Percentiles rank a stretch among this genome's conserved stretches.
phyloP scores from a whole-genome alignment of 352 stramenopile genomes.

The Thraustochytrium striatum region DNA sequence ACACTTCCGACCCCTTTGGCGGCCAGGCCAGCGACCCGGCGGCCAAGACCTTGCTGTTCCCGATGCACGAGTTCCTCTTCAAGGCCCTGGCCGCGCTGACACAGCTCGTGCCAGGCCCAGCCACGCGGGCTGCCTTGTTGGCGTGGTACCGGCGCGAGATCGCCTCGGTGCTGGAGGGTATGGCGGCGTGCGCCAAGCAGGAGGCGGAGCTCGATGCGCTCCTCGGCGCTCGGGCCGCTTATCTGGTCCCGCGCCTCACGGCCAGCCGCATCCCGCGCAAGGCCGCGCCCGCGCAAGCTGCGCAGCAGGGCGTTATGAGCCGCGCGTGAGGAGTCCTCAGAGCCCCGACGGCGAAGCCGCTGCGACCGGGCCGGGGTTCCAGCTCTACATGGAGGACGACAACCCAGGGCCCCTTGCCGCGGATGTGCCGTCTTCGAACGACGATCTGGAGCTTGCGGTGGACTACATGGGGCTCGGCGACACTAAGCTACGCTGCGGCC shows the following conservation, averaged over 20 bases:
- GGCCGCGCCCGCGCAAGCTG: not conserved
- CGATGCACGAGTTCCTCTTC: not conserved
- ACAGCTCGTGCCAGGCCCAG: not conserved
- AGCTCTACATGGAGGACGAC: not conserved
- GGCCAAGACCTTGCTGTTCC: not conserved
- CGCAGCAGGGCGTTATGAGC: no score
- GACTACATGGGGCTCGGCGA: constrained; percentile 8
- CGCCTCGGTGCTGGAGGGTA: not conserved
- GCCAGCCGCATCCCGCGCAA: not conserved
- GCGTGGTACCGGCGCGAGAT: not conserved
- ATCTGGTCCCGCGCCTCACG: not conserved
- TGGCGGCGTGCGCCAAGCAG: not conserved
- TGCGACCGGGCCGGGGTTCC: no score
- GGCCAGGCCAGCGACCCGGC: no score
- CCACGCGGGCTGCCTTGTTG: not conserved
- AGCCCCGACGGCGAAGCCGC: no score
- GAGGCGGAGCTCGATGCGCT: not conserved
- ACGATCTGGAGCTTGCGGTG: constrained; percentile 33
- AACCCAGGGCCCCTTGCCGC: no score
- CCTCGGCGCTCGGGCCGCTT: not conserved
- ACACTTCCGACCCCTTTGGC: not conserved
- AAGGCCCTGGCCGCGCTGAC: not conserved
- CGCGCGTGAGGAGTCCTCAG: no score
- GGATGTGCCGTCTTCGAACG: no score
- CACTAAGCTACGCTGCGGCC: not conserved